Percentiles rank a stretch among this genome's conserved stretches.
phyloP scores from a whole-genome alignment of 345 rosid genomes.

The Cardiospermum halicacabum region DNA sequence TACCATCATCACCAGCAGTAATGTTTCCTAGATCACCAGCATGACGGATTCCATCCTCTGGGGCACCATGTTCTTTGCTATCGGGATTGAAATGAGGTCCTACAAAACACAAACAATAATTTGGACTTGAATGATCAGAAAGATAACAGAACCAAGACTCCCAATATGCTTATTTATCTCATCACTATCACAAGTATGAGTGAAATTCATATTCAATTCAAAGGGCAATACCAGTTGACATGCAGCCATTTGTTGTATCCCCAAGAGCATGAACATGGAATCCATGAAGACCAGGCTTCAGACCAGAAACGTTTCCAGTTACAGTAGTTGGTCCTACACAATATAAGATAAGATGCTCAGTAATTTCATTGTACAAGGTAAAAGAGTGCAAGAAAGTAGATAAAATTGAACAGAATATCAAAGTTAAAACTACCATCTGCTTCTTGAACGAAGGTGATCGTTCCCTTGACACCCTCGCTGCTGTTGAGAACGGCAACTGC shows the following conservation, averaged over 20 bases:
- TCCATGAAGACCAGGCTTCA: constrained; percentile 91
- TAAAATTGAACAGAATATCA: background rate
- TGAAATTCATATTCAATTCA: background rate
- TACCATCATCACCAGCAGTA: constrained; percentile 79
- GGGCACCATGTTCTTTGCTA: constrained; percentile 86
- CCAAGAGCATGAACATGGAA: constrained; percentile 98
- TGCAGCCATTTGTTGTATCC: constrained; percentile 97
- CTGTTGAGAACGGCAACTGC: constrained; percentile 73
- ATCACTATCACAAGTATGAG: background rate
- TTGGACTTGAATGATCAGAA: background rate
- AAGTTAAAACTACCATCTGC: constrained; percentile 50
- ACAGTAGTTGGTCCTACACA: constrained; percentile 74
- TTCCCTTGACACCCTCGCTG: constrained; percentile 78
- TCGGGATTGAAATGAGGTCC: constrained; percentile 92
- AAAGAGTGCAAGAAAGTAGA: background rate
- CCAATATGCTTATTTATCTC: background rate
- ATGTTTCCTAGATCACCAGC: constrained; percentile 93
- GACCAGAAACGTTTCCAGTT: constrained; percentile 73
- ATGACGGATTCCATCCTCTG: constrained; percentile 80
- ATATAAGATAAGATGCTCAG: background rate
- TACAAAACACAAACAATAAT: constrained; percentile 23
- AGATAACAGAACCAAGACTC: background rate
- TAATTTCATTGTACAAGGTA: background rate
- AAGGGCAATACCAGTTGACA: constrained; percentile 76
- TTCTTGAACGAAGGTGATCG: constrained; percentile 69